Evolutionary conservation across 2,329 filamentous ascomycete species (phyloP), one percentile per base, ranked within the genome.

Genomic region (Fonsecaea pugnacius): DNA sequence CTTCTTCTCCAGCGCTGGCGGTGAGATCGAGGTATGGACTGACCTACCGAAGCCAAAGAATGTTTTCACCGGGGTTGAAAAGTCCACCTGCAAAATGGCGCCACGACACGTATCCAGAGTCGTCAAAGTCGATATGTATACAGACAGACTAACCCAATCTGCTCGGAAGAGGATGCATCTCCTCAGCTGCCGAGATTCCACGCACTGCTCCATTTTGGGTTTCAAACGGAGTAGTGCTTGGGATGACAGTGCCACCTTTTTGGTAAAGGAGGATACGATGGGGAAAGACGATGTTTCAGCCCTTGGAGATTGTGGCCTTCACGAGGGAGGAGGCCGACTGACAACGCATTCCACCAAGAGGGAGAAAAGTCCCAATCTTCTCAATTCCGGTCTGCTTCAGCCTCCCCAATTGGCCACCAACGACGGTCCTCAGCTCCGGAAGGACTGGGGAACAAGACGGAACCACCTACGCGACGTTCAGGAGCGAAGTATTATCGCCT

Each of bases 31-130:
- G 36, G 51, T 35, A 48, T 62, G 59, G 59, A 56, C 59, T 50
- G 59, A 62, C 51, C 51, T 62, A 36, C 35, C 50, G 51, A 62
- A 62, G 59, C 59, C 59, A 38, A 62, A 62, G 51, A 62, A 62
- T 62, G 59, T 38, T 36, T 62, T 62, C 51, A 62, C 59, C 14
- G 38, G 59, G 16, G 59, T 43, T 50, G 59, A 62, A 48, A 62
- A 62, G 52, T 2, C 52, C 36, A 62, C 27, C 59, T 62, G 59
- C 59, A 50, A 6, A 36, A 62, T 62, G 59, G 59, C 51, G 35
- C 59, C 59, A 14, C 59, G 51, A 46, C 59, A 62, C 51, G 14
- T 56, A 36, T 56, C 51, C 35, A 62, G 40, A 35, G 59, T 62
- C 59, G 59, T 62, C 59, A 55, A 62, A 52, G 16, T 54, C 50